Percentiles rank a stretch among this genome's conserved stretches.
These are phyloP conservation scores for Pleurotus djamor DNA, from an alignment of 768 basidiomycete species.

Conservation along the genomic window DNA sequence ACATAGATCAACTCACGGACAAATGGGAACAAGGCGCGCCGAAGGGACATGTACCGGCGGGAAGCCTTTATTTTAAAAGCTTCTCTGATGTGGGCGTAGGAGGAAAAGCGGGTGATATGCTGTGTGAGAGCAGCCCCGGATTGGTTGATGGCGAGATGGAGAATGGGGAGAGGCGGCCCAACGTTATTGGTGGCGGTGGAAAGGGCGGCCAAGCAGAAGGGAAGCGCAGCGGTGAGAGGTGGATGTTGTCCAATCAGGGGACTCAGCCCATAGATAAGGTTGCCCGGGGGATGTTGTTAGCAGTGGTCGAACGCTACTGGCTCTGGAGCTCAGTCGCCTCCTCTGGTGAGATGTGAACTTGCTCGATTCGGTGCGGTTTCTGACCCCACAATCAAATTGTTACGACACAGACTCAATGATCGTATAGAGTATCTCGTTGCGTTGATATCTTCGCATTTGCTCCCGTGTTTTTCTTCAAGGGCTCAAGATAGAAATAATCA, in stretches of 20 bases:
- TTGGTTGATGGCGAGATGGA: background rate
- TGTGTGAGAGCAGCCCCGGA: background rate
- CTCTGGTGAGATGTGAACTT: background rate
- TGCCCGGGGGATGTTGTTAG: slow-evolving; percentile 35
- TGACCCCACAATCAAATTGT: background rate
- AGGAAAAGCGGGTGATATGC: background rate
- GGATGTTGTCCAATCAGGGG: slow-evolving; percentile 12
- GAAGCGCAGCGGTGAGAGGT: background rate
- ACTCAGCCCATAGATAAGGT: slow-evolving; percentile 27
- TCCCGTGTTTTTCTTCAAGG: background rate
- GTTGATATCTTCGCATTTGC: background rate
- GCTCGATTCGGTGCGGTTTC: background rate
- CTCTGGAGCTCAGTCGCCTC: slow-evolving; percentile 4
- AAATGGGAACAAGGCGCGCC: background rate
- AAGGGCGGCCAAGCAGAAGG: slow-evolving; percentile 9
- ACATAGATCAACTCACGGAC: background rate
- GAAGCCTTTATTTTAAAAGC: background rate
- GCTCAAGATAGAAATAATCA: too few relatives aligned
- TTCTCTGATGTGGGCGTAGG: background rate
- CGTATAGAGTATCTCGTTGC: background rate
- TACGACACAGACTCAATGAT: background rate
- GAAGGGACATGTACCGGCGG: slow-evolving; percentile 5
- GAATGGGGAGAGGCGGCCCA: background rate
- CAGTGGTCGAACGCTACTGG: slow-evolving; percentile 34
- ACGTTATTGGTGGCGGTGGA: background rate